Base-by-base conservation (phyloP, 257 asterid genomes). In the Scutellaria barbata region DNA sequence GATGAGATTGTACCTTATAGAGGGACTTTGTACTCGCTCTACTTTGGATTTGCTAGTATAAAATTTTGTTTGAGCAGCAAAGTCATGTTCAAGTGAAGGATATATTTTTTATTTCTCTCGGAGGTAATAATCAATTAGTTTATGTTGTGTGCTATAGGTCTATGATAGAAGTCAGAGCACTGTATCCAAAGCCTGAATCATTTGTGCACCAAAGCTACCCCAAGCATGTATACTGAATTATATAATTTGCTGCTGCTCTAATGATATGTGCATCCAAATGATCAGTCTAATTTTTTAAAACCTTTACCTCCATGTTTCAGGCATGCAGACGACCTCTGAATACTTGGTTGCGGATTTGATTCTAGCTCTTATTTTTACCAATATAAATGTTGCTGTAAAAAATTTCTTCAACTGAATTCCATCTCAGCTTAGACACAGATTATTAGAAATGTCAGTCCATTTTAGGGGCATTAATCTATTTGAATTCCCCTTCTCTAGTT, bases 1-100 rank as follows among this genome's bases (percentile, higher is more conserved):
- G 20, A 41, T 59, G 43, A 39, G 46, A 64, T 81, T 43, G 65
- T 76, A 46, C 71, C 54, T 65, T 25, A 30, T 66, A 57, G 63
- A 12, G 30, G 39, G 56, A 10, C 40, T 30, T 57, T 59, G 50
- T 39, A 5, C 54, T 20, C 52, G 5, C 35, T 51, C 12, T 43
- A 33, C 43, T n/a, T 43, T 61, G 64, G 25, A 54, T 46, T 66
- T 63, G 58, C 16, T 70, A 51, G 51, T 9, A 22, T 64, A 13
- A 7, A 63, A 66, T 35, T 20, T 11, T 55, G 22, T 68, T 10
- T n/a, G 16, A 12, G 53, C 30, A 39, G 53, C 52, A 30, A 62
- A 46, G 74, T 20, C 45, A 61, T 63, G 22, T 54, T 63, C n/a
- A 55, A 53, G 67, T 60, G 17, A 63, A 50, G 30, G 16, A 42